A percentile compares a stretch with the other conserved stretches of the same genome.
phyloP scores from a whole-genome alignment of 257 asterid genomes.

The Prunella vulgaris region DNA sequence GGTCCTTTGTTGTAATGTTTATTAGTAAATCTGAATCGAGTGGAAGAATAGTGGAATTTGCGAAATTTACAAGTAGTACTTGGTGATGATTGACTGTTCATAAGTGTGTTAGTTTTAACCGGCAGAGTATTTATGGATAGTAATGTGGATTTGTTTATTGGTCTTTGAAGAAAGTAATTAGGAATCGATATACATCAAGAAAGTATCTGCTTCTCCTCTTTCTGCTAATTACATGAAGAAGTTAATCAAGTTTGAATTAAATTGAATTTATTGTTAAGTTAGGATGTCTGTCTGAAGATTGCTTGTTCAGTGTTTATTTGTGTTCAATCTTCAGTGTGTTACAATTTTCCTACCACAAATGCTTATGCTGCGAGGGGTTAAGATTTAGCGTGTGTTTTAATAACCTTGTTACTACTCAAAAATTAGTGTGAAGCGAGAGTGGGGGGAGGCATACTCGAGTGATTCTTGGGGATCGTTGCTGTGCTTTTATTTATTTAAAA shows the following conservation, averaged over 20 bases:
- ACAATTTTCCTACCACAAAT: too few species aligned
- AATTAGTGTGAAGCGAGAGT: background rate
- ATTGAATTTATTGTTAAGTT: background rate
- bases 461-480: background rate
- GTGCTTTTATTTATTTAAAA: background rate
- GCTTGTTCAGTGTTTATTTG: background rate
- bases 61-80: constrained; percentile 9
- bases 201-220: background rate
- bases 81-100: background rate
- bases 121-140: background rate
- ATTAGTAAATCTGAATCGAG: background rate
- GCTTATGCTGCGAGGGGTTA: constrained; percentile 34
- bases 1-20: background rate
- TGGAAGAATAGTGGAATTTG: background rate
- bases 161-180: background rate
- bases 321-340: background rate
- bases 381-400: constrained; percentile 36
- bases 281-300: background rate
- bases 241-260: background rate
- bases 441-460: background rate
- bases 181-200: background rate
- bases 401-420: constrained; percentile 20
- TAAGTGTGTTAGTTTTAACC: background rate
- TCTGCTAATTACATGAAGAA: background rate
- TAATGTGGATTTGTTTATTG: background rate